Base-by-base conservation (phyloP, 371 early-diverging fungal genomes). In the Mortierella sp. region DNA sequence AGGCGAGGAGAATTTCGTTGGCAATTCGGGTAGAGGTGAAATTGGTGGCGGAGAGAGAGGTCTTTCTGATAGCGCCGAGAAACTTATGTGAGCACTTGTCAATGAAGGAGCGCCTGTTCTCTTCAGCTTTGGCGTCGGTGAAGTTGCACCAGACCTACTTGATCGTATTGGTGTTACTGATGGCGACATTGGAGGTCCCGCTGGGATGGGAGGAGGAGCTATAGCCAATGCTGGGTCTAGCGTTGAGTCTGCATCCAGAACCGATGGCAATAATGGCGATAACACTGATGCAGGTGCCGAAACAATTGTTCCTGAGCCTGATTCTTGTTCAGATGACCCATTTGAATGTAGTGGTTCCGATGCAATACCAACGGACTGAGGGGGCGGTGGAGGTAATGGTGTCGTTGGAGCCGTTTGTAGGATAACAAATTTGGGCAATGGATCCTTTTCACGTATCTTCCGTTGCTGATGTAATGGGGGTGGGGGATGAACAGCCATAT, bases 311-410 rank as follows among this genome's bases (percentile, higher is more conserved):
- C 45, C 63, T 1, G n/a, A 6, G 21, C n/a, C 21, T 16, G 11
- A 16, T 5, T 16, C 50, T 50, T 5, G 24, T n/a, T 8, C 45
- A 45, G 60, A 24, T 15, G 58, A 57, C 2, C n/a, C 53, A 15
- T 19, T 33, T 5, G 47, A 2, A 9, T 1, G 22, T 21, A 67
- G 3, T 13, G 58, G 67, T 47, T 67, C 48, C 40, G 66, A 52
- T 19, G 52, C 52, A 2, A 40, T 6, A 10, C 47, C 67, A 10
- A 11, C 5, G 5, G 19, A 28, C 16, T 43, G 45, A 45, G 0
- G 67, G 21, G 74, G 74, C 19, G 68, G 62, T 45, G 74, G 68
- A 36, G 74, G 74, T 19, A 73, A 45, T 16, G 74, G 74, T 11
- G 57, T 33, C 3, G 57, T 73, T 13, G 74, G 74, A 2, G 74